Evolutionary conservation across 306 rosid genomes (phyloP).

Genomic region (Chamaecrista fasciculata): DNA sequence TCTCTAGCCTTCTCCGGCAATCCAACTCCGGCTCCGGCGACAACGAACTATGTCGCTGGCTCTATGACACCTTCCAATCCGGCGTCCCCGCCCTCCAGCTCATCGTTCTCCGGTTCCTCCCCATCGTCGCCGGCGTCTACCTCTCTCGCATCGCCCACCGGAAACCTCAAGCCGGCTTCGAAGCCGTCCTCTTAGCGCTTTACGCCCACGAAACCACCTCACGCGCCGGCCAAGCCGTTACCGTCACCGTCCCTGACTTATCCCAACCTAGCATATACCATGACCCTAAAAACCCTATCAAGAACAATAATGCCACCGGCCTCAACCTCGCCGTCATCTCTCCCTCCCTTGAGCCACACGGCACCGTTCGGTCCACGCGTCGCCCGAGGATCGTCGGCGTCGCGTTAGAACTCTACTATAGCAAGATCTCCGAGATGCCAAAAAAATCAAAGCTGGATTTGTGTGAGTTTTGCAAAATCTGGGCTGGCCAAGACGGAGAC

Average conservation of each 20-base stretch:
- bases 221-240: constrained; percentile 51
- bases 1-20: constrained; percentile 59
- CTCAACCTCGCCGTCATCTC: constrained; percentile 45
- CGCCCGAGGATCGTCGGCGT: constrained; percentile 69
- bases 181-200: constrained; percentile 69
- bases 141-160: constrained; percentile 54
- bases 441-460: constrained; percentile 50
- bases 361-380: constrained; percentile 61
- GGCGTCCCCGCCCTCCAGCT: constrained; percentile 55
- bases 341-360: constrained; percentile 61
- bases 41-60: constrained; percentile 82
- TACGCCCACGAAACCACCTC: constrained; percentile 66
- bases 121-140: constrained; percentile 57
- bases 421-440: constrained; percentile 44
- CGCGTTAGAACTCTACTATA: constrained; percentile 52
- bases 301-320: constrained; percentile 43
- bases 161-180: constrained; percentile 70
- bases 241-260: constrained; percentile 60
- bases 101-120: constrained; percentile 67
- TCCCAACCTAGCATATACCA: constrained; percentile 61
- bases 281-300: constrained; percentile 32
- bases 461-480: constrained; percentile 56
- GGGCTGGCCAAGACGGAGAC: constrained; percentile 57
- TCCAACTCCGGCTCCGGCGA: constrained; percentile 73
- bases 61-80: constrained; percentile 81